These are phyloP conservation scores for Lasiosphaeris hirsuta DNA, from an alignment of 495 filamentous ascomycete genomes.

Conservation along the genomic window DNA sequence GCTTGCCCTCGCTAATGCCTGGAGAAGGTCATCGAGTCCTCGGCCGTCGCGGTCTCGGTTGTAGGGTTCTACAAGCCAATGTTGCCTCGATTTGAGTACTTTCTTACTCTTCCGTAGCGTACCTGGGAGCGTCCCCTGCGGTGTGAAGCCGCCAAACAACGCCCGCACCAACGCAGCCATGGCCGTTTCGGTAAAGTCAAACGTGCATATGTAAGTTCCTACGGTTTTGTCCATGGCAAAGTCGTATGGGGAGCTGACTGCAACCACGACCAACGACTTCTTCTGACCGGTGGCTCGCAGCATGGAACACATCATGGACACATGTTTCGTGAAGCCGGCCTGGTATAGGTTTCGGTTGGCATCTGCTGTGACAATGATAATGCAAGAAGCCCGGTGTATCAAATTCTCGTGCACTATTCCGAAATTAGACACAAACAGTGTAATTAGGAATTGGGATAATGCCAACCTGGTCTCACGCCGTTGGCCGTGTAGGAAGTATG, in stretches of 20 bases:
- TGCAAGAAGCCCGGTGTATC: constrained; percentile 78
- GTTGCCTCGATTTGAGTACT: constrained; percentile 72
- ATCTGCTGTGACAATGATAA: constrained; percentile 85
- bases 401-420: constrained; percentile 73
- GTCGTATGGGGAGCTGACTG: constrained; percentile 88
- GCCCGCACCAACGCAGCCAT: constrained; percentile 77
- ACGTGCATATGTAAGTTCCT: constrained; percentile 87
- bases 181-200: constrained; percentile 89
- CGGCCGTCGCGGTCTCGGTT: constrained; percentile 70
- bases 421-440: constrained; percentile 2
- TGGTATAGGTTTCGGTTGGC: constrained; percentile 88
- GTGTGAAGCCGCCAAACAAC: constrained; percentile 71
- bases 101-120: constrained; percentile 80
- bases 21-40: constrained; percentile 66
- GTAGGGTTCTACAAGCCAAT: constrained; percentile 86
- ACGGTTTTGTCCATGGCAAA: constrained; percentile 89
- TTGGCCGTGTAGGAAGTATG: constrained; percentile 92
- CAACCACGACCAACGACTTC: constrained; percentile 79
- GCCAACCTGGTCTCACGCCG: constrained; percentile 66
- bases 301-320: constrained; percentile 82
- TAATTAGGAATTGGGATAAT: not conserved
- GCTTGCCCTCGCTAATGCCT: constrained; percentile 56
- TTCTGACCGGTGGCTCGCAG: constrained; percentile 52
- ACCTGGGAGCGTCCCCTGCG: constrained; percentile 71
- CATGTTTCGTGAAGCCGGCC: constrained; percentile 86